These are phyloP conservation scores for Acorus calamus DNA, from an alignment of 106 monocot species.

Conservation along the genomic window DNA sequence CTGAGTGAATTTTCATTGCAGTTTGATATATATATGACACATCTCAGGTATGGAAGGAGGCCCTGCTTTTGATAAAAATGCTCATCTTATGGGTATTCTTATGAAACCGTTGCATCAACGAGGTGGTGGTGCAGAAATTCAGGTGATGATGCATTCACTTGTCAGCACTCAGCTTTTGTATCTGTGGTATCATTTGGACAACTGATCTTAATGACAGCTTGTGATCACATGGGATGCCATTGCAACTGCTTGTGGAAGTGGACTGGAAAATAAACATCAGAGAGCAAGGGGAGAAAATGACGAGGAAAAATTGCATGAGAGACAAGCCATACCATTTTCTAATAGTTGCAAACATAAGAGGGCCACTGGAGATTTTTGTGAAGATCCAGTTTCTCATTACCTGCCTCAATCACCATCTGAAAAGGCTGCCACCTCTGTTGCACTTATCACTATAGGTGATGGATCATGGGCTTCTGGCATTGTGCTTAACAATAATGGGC, in stretches of 20 bases:
- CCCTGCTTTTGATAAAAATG: conserved; percentile 64
- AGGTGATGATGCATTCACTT: conserved; percentile 29
- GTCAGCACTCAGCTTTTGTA: background rate
- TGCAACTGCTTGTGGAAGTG: conserved; percentile 17
- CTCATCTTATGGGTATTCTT: conserved; percentile 57
- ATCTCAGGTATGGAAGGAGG: conserved; percentile 82
- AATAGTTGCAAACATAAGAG: background rate
- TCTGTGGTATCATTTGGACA: conserved; percentile 1
- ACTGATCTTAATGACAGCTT: conserved; percentile 31
- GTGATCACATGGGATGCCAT: conserved; percentile 83
- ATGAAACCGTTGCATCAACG: conserved; percentile 59
- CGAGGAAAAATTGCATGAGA: background rate
- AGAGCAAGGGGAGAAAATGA: background rate
- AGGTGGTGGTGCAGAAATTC: conserved; percentile 60
- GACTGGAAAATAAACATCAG: conserved; percentile 15
- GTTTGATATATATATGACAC: background rate
- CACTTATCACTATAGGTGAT: conserved; percentile 64
- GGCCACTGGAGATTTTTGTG: background rate
- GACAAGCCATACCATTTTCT: background rate
- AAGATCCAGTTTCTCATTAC: conserved; percentile 5
- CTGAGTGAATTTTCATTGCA: background rate
- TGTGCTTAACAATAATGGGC: conserved; percentile 60
- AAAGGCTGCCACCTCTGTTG: conserved; percentile 52
- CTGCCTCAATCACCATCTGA: conserved; percentile 26
- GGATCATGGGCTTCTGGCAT: conserved; percentile 91